A percentile compares a stretch with the other conserved stretches of the same genome.
These are phyloP conservation scores for Beauveria sp. DNA, from an alignment of 2,329 filamentous ascomycete species.

Conservation along the genomic window DNA sequence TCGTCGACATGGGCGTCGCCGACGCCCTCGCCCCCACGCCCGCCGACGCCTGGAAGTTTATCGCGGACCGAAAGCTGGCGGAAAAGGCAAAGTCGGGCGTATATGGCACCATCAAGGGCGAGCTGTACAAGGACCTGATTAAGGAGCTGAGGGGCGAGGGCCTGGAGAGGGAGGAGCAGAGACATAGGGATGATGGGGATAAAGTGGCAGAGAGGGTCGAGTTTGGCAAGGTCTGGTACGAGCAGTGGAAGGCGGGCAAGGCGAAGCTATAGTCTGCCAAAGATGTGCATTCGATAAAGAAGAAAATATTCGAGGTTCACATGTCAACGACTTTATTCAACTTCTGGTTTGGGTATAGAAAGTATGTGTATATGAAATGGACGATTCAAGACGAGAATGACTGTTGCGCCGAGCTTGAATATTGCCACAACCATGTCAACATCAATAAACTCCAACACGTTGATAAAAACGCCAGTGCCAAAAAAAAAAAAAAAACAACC, in stretches of 20 bases:
- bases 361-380: too few relatives aligned
- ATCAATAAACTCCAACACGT: background rate
- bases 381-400: too few relatives aligned
- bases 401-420: too few relatives aligned
- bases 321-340: too few relatives aligned
- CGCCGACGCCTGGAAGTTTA: constrained; percentile 53
- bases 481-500: background rate
- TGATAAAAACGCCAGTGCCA: background rate
- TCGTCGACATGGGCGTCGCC: constrained; percentile 58
- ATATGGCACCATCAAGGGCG: constrained; percentile 64
- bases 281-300: background rate
- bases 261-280: constrained; percentile 26
- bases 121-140: constrained; percentile 65
- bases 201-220: constrained; percentile 35
- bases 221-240: constrained; percentile 38
- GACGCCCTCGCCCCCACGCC: constrained; percentile 52
- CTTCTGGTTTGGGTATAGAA: too few relatives aligned
- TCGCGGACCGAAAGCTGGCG: constrained; percentile 50
- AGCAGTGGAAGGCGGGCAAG: constrained; percentile 37
- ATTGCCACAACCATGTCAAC: too few relatives aligned
- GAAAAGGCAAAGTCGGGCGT: constrained; percentile 57
- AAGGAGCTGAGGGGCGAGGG: constrained; percentile 46
- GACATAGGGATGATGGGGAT: constrained; percentile 34
- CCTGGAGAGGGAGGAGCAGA: constrained; percentile 41
- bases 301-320: too few relatives aligned